Evolutionary conservation across 768 basidiomycete genomes (phyloP), one percentile per base, ranked within the genome.

Genomic region (Mycena capillaripes): DNA sequence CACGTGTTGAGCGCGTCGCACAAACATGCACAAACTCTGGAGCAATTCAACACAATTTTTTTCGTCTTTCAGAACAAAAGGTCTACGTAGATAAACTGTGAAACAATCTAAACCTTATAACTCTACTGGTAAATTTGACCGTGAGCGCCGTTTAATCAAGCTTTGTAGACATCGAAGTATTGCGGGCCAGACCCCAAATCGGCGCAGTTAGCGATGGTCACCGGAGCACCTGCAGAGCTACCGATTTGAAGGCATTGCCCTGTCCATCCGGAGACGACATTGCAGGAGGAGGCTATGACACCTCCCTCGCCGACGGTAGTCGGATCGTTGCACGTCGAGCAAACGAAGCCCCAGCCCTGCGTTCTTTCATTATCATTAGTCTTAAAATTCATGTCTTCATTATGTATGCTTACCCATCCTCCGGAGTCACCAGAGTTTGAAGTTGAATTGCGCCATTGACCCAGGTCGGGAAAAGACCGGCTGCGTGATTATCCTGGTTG

Each of bases 211-310:
- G 56, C 67, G 25, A 69, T 10, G 25, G 66, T 59, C 21, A 69
- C 66, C 1, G 62, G 27, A 17, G n/a, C 67, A 0, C 67, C 72
- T 21, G 34, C 48, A 10, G 61, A 46, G 21, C 40, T 60, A 27
- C 67, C 72, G 32, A 73, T 69, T 58, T 73, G 67, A 5, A 69
- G 67, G 19, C 72, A 73, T 23, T 73, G 56, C 6, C 72, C 72
- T 1, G 67, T 65, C 40, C 19, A 42, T 7, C 67, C 63, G 10
- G 38, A 59, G 19, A 64, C 56, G 25, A 73, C 63, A 9, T 52
- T 59, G 61, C 72, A 73, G 0, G 29, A 21, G 4, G 67, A 58
- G 3, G 55, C 72, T 8, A 69, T 25, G 5, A 63, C 53, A 2
- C 66, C 71, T 5, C 61, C 56, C 10, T 12, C 30, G 10, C 42